phyloP scores from a whole-genome alignment of 805 yeast species.

The Suhomyces prunicola region DNA sequence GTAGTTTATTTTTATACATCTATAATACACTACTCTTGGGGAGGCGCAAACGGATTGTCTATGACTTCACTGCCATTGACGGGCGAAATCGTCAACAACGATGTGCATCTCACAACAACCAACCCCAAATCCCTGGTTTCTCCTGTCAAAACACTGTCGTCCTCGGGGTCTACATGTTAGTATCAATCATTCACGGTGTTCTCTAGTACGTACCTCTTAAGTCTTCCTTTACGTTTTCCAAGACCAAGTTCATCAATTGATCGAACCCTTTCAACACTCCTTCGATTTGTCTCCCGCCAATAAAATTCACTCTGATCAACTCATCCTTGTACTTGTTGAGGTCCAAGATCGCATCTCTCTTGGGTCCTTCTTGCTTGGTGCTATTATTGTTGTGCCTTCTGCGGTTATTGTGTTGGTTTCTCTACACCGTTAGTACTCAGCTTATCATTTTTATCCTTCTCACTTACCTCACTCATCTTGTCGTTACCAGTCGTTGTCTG shows the following conservation, averaged over 20 bases:
- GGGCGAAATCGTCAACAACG: slow-evolving; percentile 70
- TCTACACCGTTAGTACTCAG: background rate
- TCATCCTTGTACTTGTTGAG: slow-evolving; percentile 73
- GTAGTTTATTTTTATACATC: background rate
- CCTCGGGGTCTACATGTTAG: slow-evolving; percentile 52
- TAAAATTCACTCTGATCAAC: slow-evolving; percentile 69
- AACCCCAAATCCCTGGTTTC: slow-evolving; percentile 68
- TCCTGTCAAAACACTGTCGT: slow-evolving; percentile 49
- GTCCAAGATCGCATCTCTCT: slow-evolving; percentile 86
- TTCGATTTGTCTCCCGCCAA: slow-evolving; percentile 80
- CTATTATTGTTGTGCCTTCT: slow-evolving; percentile 18
- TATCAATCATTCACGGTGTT: background rate
- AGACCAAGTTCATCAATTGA: slow-evolving; percentile 74
- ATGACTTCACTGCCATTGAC: slow-evolving; percentile 67
- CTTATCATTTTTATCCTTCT: background rate
- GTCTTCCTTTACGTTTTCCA: slow-evolving; percentile 67
- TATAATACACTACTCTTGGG: slow-evolving; percentile 5
- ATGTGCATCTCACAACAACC: slow-evolving; percentile 85
- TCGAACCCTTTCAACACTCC: slow-evolving; percentile 85
- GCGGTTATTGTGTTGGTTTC: slow-evolving; percentile 10
- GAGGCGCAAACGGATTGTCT: slow-evolving; percentile 58
- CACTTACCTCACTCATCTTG: background rate
- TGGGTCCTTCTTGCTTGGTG: slow-evolving; percentile 62
- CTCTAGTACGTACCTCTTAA: slow-evolving; percentile 46
- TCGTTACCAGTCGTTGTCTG: background rate